Evolutionary conservation across 164 flowering plant genomes (phyloP).

Genomic region (Sedum album): DNA sequence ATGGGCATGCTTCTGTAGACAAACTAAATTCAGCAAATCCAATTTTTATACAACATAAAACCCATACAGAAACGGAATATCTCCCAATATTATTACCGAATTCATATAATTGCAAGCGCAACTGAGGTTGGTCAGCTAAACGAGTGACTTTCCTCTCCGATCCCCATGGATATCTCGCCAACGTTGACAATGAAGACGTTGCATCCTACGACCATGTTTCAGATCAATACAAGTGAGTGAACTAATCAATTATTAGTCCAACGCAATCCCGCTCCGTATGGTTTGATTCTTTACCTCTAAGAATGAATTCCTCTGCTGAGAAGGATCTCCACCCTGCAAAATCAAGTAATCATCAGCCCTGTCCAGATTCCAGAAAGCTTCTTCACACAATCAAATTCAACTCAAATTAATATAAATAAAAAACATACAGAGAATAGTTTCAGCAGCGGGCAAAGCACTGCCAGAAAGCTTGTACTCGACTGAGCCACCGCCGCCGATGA

Average conservation of each 20-base stretch:
- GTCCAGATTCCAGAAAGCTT: not conserved
- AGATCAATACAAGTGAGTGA: not conserved
- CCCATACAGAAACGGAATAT: not conserved
- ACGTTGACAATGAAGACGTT: conserved; percentile 53
- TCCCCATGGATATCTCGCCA: conserved; percentile 46
- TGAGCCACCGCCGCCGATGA: not conserved
- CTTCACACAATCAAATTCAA: no score
- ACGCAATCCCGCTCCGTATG: not conserved
- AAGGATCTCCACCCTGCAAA: conserved; percentile 55
- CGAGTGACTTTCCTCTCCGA: conserved; percentile 27
- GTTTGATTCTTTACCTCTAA: conserved; percentile 37
- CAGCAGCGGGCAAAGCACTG: not conserved
- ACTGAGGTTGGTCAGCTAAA: conserved; percentile 22
- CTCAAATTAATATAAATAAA: no score
- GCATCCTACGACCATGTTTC: conserved; percentile 31
- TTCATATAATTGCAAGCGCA: conserved; percentile 54
- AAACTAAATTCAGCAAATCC: conserved; percentile 17
- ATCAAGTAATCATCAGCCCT: not conserved
- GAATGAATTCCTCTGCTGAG: conserved; percentile 32
- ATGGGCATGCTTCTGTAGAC: conserved; percentile 84
- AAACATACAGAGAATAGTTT: not conserved
- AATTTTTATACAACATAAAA: not conserved
- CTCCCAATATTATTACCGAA: conserved; percentile 34
- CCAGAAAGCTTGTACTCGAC: not conserved
- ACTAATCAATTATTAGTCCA: not conserved